Evolutionary conservation across 2,329 filamentous ascomycete species (phyloP).

Genomic region (Xylaria digitata): DNA sequence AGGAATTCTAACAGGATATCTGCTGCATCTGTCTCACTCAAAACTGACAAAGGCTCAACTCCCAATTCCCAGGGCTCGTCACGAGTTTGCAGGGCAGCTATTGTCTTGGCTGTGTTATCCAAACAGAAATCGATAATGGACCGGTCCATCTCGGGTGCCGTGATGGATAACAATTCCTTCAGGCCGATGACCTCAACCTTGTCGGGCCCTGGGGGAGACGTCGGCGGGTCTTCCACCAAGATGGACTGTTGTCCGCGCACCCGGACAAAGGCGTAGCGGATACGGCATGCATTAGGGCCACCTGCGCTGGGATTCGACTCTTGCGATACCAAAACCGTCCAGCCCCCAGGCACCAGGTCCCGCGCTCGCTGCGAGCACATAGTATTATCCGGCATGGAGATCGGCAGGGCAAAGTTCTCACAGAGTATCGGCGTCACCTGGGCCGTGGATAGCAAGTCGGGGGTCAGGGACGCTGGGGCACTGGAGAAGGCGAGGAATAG

Average conservation of each 20-base stretch:
- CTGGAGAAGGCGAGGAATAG: constrained; percentile 35
- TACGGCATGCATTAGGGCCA: not conserved
- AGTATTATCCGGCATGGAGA: not conserved
- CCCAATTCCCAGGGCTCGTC: no score
- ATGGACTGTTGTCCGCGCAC: constrained; percentile 13
- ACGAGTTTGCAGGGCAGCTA: no score
- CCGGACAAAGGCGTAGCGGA: constrained; percentile 32
- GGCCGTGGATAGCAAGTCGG: constrained; percentile 9
- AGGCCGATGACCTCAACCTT: not conserved
- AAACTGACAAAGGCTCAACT: no score
- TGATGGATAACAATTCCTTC: not conserved
- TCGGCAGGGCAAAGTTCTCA: constrained; percentile 13
- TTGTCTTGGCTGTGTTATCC: no score
- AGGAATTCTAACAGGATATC: no score
- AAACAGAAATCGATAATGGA: not conserved
- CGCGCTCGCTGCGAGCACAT: constrained; percentile 19
- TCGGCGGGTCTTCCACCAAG: not conserved
- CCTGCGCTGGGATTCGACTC: not conserved
- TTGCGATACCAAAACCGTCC: constrained; percentile 30
- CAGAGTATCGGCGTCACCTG: constrained; percentile 31
- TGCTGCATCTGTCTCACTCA: no score
- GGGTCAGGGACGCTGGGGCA: constrained; percentile 24
- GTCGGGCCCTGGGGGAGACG: not conserved
- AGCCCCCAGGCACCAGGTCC: constrained; percentile 26
- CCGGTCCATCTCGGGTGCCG: not conserved